Evolutionary conservation across 495 filamentous ascomycete genomes (phyloP), one percentile per base, ranked within the genome.

Genomic region (Cladorrhinum samala): DNA sequence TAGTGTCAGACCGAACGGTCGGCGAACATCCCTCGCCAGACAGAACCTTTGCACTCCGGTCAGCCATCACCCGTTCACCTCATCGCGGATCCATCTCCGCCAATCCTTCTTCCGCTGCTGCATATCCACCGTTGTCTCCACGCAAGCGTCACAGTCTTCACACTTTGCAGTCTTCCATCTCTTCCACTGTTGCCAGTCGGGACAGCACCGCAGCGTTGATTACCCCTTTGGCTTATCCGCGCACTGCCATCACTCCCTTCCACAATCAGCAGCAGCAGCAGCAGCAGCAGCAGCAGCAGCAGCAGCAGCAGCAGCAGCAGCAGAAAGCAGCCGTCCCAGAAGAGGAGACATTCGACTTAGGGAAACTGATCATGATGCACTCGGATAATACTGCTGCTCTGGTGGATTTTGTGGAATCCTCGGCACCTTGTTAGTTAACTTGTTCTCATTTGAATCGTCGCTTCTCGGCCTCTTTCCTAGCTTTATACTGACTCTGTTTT

Each of bases 91-190:
- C 56, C 42, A 55, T 52, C 13, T 56, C 60, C 2, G 48, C 18
- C 33, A 43, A 39, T 9, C n/a, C 18, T 24, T 36, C 53, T 19
- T 21, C 40, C n/a, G 39, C 7, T 41, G n/a, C 13, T 27, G 25
- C 45, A 2, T 24, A 23, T 25, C 17, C 19, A 46, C 11, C 43
- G 11, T 46, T 27, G 11, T 9, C n/a, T 7, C 49, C 62, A 2
- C 62, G 56, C 21, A 65, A 59, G 51, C 58, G 60, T 13, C 60
- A 65, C 27, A 69, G 63, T 36, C 27, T 64, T 13, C 64, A 67
- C 13, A 59, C 55, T 14, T 47, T 69, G n/a, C 64, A 61, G 21
- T 57, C 60, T 0, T 60, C 65, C 20, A 19, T 54, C 8, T 66
- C 60, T 24, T 61, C 55, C 2, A 48, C 56, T 36, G 9, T 47